Evolutionary conservation across 768 basidiomycete species (phyloP).

Genomic region (Trametes elegans): DNA sequence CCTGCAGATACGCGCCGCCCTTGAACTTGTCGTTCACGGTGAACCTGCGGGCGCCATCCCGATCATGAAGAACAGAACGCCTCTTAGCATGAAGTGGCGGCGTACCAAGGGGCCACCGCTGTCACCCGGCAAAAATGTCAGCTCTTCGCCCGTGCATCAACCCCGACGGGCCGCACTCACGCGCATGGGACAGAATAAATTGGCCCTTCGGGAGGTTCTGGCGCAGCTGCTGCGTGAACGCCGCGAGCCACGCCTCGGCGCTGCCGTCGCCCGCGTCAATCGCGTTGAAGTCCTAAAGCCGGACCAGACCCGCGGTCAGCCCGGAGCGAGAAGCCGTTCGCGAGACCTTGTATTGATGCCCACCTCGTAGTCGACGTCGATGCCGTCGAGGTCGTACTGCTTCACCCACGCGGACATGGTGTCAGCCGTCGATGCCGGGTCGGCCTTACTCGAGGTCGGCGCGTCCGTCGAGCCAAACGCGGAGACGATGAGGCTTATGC

Average conservation of each 20-base stretch:
- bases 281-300: constrained; percentile 35
- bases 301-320: neutral
- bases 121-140: neutral
- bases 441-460: constrained; percentile 57
- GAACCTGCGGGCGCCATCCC: constrained; percentile 33
- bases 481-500: constrained; percentile 62
- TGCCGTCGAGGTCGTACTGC: constrained; percentile 58
- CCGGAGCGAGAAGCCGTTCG: constrained; percentile 25
- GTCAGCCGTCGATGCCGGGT: constrained; percentile 60
- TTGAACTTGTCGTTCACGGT: constrained; percentile 25
- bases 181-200: constrained; percentile 57
- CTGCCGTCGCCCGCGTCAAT: constrained; percentile 32
- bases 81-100: constrained; percentile 20
- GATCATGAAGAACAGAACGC: neutral
- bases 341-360: neutral
- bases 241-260: constrained; percentile 48
- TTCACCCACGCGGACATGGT: constrained; percentile 66
- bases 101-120: constrained; percentile 49
- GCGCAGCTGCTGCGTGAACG: constrained; percentile 50
- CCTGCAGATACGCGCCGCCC: constrained; percentile 52
- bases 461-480: constrained; percentile 53
- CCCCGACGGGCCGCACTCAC: constrained; percentile 28
- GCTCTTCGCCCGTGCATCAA: constrained; percentile 18
- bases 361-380: constrained; percentile 72
- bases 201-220: constrained; percentile 43